These are phyloP conservation scores for Naganishia albida DNA, from an alignment of 1,284 basidiomycete genomes.

Conservation along the genomic window DNA sequence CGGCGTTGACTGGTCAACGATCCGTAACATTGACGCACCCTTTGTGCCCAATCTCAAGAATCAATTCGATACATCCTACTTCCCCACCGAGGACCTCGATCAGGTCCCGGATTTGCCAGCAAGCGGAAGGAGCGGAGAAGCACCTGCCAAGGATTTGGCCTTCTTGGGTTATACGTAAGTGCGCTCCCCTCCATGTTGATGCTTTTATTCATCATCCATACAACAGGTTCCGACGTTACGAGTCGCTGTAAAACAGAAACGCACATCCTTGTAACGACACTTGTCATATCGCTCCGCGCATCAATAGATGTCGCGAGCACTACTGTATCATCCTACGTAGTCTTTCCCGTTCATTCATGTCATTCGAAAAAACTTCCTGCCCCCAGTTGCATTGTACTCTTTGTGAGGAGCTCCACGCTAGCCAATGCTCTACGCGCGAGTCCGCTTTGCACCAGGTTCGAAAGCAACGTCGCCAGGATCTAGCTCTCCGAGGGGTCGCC, in stretches of 20 bases:
- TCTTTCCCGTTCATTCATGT: conserved; percentile 6
- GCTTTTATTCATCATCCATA: neutral
- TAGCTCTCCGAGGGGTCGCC: conserved; percentile 19
- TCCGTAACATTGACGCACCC: conserved; percentile 90
- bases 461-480: conserved; percentile 19
- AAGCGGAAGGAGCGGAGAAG: conserved; percentile 66
- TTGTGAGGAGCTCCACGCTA: too few relatives aligned
- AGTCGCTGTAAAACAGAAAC: conserved; percentile 43
- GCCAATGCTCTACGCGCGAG: neutral
- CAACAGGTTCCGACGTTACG: conserved; percentile 50
- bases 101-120: conserved; percentile 66
- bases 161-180: conserved; percentile 72
- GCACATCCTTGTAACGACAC: conserved; percentile 21
- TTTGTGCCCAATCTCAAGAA: conserved; percentile 91
- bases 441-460: conserved; percentile 20
- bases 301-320: conserved; percentile 1
- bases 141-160: conserved; percentile 81
- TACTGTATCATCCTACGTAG: conserved; percentile 22
- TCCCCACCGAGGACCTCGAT: conserved; percentile 93
- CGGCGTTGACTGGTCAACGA: conserved; percentile 89
- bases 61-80: conserved; percentile 93
- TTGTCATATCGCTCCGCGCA: conserved; percentile 15
- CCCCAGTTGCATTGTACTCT: neutral
- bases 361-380: neutral
- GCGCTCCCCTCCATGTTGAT: neutral